Evolutionary conservation across 495 filamentous ascomycete genomes (phyloP), one percentile per base, ranked within the genome.

Genomic region (Aspergillus taichungensis): DNA sequence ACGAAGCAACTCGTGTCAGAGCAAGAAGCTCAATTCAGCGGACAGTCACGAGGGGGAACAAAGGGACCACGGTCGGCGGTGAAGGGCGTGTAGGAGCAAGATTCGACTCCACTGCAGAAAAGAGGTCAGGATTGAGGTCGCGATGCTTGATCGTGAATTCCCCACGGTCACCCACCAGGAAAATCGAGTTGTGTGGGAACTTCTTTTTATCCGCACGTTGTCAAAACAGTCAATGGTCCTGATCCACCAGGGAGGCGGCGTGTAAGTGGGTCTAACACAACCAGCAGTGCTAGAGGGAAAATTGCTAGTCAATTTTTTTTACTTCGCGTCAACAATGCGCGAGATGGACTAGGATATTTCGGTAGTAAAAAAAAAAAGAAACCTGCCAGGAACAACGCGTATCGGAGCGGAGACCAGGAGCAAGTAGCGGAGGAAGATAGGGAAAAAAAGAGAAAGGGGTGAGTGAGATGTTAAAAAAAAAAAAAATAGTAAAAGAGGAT

Each of bases 151-250:
- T 67, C 63, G 43, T 60, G 54, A 67, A 60, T 59, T 70, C 63
- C 60, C 67, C 67, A 71, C 64, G 62, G 61, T 60, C 59, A 64
- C 62, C 64, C 67, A 71, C 66, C 64, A 65, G 56, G 54, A 54
- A 59, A 57, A 55, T 56, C 60, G 55, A 56, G 51, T 49, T 61
- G 57, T 62, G 64, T 66, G 63, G 62, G 61, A 69, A 65, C 59
- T 61, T 60, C 51, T 63, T 61, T 61, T 64, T 67, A 67, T 67
- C 68, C 64, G 66, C 68, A 69, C 64, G 64, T 67, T 67, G 64
- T 68, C 60, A 52, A 55, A 60, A 66, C 50, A 59, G 59, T 61
- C 55, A 57, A 62, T 63, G 61, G 59, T 65, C 63, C 56, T 68
- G 64, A 66, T 68, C 64, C 67, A 68, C 64, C 61, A 65, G 51